These are phyloP conservation scores for Rhizopogon parksii DNA, from an alignment of 1,284 basidiomycete species.

Conservation along the genomic window DNA sequence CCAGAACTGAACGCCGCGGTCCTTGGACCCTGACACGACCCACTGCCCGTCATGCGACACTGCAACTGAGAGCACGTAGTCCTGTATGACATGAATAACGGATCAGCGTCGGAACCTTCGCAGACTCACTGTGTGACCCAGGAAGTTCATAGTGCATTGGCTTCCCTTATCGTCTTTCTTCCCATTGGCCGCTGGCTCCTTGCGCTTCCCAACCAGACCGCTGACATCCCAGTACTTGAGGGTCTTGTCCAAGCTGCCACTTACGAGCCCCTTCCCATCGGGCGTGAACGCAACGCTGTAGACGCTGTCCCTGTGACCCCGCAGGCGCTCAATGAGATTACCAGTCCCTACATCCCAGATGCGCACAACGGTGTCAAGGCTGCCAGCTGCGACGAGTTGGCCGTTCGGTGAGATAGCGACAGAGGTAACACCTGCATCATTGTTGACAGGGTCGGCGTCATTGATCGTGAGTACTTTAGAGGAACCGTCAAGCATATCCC, in stretches of 20 bases:
- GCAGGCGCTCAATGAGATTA: slow-evolving; percentile 65
- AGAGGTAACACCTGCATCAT: slow-evolving; percentile 74
- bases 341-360: slow-evolving; percentile 82
- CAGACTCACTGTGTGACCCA: slow-evolving; percentile 72
- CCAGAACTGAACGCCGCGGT: slow-evolving; percentile 87
- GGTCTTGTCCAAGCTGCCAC: slow-evolving; percentile 82
- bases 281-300: slow-evolving; percentile 86
- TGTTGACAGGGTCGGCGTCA: slow-evolving; percentile 45
- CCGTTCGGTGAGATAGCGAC: slow-evolving; percentile 81
- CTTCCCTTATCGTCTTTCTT: slow-evolving; percentile 31
- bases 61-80: slow-evolving; percentile 75
- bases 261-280: slow-evolving; percentile 74
- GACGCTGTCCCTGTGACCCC: slow-evolving; percentile 80
- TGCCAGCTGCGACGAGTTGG: slow-evolving; percentile 75
- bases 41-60: slow-evolving; percentile 82
- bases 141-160: slow-evolving; percentile 71
- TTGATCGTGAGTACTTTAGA: slow-evolving; percentile 57
- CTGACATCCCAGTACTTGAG: slow-evolving; percentile 83
- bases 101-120: background rate
- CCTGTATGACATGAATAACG: slow-evolving; percentile 31
- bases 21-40: slow-evolving; percentile 88
- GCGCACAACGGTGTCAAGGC: slow-evolving; percentile 77
- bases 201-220: slow-evolving; percentile 38
- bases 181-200: slow-evolving; percentile 35
- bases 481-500: slow-evolving; percentile 68